These are phyloP conservation scores for Climacium dendroides DNA, from an alignment of 225 moss, liverwort and hornwort species.

Conservation along the genomic window DNA sequence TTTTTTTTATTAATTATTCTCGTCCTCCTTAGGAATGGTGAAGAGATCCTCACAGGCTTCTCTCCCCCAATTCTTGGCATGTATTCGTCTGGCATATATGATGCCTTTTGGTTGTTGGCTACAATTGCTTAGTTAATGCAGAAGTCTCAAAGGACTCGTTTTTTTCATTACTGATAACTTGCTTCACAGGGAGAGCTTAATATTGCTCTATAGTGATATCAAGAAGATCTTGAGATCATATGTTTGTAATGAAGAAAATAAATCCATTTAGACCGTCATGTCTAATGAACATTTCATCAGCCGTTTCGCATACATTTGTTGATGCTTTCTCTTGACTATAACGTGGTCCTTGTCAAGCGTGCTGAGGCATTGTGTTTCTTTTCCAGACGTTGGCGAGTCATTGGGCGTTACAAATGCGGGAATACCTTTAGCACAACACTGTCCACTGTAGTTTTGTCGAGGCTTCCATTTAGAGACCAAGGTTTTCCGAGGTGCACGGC, in stretches of 20 bases:
- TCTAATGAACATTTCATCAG: neutral
- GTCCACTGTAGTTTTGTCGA: neutral
- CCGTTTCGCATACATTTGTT: neutral
- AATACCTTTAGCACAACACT: neutral
- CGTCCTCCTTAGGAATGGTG: neutral
- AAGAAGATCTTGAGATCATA: neutral
- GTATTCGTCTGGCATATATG: neutral
- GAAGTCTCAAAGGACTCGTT: neutral
- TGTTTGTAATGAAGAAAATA: neutral
- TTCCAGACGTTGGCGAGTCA: neutral
- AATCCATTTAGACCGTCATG: neutral
- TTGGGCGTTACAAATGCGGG: neutral
- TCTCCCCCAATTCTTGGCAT: neutral
- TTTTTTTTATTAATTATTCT: neutral
- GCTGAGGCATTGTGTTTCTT: neutral
- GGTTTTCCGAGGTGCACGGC: neutral
- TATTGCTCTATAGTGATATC: neutral
- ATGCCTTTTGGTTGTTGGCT: neutral
- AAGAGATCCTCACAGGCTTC: neutral
- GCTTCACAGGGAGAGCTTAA: neutral
- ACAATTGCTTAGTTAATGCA: neutral
- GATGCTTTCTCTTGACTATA: neutral
- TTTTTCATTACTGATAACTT: neutral
- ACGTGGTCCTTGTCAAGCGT: neutral
- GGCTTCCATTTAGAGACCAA: neutral